Evolutionary conservation across 2,329 filamentous ascomycete genomes (phyloP), one percentile per base, ranked within the genome.

Genomic region (Aotearoamyces nothofagi): DNA sequence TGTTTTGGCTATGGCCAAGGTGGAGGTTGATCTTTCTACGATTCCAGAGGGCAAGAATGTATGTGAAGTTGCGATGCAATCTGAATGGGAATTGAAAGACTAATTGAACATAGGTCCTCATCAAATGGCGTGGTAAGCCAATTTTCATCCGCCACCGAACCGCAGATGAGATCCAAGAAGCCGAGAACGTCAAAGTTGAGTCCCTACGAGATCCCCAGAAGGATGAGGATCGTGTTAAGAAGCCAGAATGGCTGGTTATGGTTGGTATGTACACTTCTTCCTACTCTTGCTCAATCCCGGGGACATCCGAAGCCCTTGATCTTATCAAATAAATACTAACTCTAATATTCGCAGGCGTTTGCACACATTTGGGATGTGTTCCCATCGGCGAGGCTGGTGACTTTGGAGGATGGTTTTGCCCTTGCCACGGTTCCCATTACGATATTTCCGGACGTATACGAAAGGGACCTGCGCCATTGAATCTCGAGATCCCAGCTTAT

Each of bases 81-180:
- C 16, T 12, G 4, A 15, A 26, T 19, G n/a, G 5, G 9, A 28
- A 26, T 6, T 3, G 8, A 16, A 22, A 25, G 24, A 27, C 34
- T 44, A 24, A 44, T 35, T 22, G 9, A 11, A 31, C 37, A 24
- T 17, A 86, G 79, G 78, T 98, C 56, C 92, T 98, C 58, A 92
- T 98, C 70, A 98, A 98, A 69, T 98, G 90, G 90, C 81, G 90
- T 69, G 90, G 90, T 58, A 98, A 98, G 80, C 90, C 90, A 58
- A 84, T 98, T 57, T 98, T 98, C 69, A 84, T 98, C 73, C 86
- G 90, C 58, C 90, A 98, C 78, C 83, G 90, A 54, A 98, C 90
- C 47, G 61, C 73, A 50, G 66, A 69, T 51, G 90, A 98, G 66
- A 96, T 98, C 63, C 74, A 84, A 51, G 81, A 94, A 61, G 90